Evolutionary conservation across 441 rosid species (phyloP), one percentile per base, ranked within the genome.

Genomic region (Erysimum cheiri): DNA sequence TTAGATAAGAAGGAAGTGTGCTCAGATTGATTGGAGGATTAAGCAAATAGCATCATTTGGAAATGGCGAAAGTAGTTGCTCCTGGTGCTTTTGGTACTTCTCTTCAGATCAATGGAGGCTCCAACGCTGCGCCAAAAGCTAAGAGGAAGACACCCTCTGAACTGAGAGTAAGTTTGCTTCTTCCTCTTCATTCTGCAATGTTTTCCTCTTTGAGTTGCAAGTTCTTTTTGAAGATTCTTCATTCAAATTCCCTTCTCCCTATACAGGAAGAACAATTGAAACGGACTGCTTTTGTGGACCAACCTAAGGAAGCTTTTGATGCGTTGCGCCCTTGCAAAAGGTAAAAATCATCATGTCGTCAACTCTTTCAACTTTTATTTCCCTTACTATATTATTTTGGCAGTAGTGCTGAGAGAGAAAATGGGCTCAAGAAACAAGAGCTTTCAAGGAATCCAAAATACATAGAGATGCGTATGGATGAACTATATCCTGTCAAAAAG

Each of bases 241-340:
- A 35, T 10, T 53, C 2, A 22, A 60, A 56, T 60, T n/a, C 54
- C 37, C 8, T 68, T 46, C 63, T 65, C 80, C 44, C 32, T 7
- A 78, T 44, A 58, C 78, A 95, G 98, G 98, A 89, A 70, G 99
- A 95, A 78, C 99, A 92, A 80, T 40, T 95, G 80, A 87, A 82
- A 80, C 85, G 85, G 74, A 69, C 62, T 12, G 75, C 82, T 74
- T 72, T 54, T 10, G 58, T 56, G 22, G 96, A 92, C 79, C 81
- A 84, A 71, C 76, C 74, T 9, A 80, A 81, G 76, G 91, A 80
- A 69, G 80, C 97, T 60, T 66, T 80, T 17, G 80, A 76, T 32
- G 78, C 85, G 43, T 69, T 81, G 48, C 70, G 71, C 47, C 85
- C 78, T 58, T 67, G 78, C 72, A 57, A 66, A 26, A 82, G 79